Evolutionary conservation across 257 asterid species (phyloP).

Genomic region (Lantana camara): DNA sequence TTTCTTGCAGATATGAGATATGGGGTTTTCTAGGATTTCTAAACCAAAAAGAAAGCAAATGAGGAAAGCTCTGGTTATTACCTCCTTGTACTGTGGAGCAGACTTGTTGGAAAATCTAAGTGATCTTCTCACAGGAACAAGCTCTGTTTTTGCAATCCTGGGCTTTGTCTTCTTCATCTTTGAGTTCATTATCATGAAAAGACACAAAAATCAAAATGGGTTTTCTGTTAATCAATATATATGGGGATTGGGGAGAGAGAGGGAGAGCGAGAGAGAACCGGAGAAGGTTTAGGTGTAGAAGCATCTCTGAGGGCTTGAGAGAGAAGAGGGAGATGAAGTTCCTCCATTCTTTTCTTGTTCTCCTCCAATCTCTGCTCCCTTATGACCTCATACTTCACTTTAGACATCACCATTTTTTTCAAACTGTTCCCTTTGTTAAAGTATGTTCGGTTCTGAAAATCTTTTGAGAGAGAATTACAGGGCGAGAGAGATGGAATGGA

Average conservation of each 20-base stretch:
- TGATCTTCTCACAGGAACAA: slow-evolving; percentile 87
- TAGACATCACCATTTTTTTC: slow-evolving; percentile 63
- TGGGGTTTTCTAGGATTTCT: neutral
- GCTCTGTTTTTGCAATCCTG: slow-evolving; percentile 58
- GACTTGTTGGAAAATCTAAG: slow-evolving; percentile 58
- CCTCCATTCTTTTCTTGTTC: slow-evolving; percentile 83
- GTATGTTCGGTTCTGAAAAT: neutral
- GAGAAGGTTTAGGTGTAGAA: slow-evolving; percentile 74
- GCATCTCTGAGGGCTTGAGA: slow-evolving; percentile 63
- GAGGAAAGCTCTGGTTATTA: neutral
- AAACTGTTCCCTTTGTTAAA: no score
- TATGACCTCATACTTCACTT: slow-evolving; percentile 58
- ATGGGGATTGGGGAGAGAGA: no score
- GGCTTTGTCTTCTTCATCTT: slow-evolving; percentile 76
- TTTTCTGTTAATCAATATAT: neutral
- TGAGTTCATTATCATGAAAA: slow-evolving; percentile 13
- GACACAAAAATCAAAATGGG: neutral
- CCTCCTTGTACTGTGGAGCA: slow-evolving; percentile 72
- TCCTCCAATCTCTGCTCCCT: slow-evolving; percentile 78
- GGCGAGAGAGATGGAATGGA: neutral
- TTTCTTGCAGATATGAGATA: neutral
- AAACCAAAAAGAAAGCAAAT: neutral
- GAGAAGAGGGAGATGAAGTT: slow-evolving; percentile 83
- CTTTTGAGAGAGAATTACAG: neutral
- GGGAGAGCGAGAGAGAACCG: slow-evolving; percentile 44